Percentiles rank a stretch among this genome's conserved stretches.
Conservation (phyloP, 2,329 filamentous ascomycete genomes). For the Didymella pomorum region DNA sequence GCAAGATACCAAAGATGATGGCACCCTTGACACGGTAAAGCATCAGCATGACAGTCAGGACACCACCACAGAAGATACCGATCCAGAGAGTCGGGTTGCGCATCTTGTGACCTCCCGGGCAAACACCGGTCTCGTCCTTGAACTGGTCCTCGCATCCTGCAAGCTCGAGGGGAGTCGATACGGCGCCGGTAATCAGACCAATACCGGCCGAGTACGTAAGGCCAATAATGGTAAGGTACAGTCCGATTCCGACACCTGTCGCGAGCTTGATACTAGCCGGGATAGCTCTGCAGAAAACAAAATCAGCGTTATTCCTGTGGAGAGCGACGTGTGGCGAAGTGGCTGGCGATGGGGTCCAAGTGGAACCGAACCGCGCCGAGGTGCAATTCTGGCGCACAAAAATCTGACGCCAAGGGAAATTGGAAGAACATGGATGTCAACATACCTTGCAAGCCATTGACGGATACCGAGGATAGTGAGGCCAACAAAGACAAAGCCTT, state of each 20-base stretch:
- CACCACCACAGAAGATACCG: slow-evolving; percentile 84
- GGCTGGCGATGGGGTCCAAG: slow-evolving; percentile 17
- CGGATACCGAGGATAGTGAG: slow-evolving; percentile 77
- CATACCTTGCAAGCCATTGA: slow-evolving; percentile 66
- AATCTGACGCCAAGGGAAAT: slow-evolving; percentile 18
- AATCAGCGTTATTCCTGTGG: slow-evolving; percentile 67
- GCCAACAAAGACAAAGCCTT: slow-evolving; percentile 84
- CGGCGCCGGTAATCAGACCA: slow-evolving; percentile 75
- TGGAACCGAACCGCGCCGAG: slow-evolving; percentile 22
- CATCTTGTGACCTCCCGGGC: slow-evolving; percentile 75
- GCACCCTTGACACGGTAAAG: slow-evolving; percentile 88
- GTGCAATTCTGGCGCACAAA: slow-evolving; percentile 20
- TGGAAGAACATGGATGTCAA: slow-evolving; percentile 9
- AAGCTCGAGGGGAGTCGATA: slow-evolving; percentile 73
- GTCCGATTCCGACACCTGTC: slow-evolving; percentile 83
- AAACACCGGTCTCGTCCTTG: slow-evolving; percentile 58
- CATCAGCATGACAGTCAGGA: slow-evolving; percentile 81
- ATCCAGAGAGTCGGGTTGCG: slow-evolving; percentile 85
- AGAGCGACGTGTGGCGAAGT: slow-evolving; percentile 21
- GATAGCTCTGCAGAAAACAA: slow-evolving; percentile 65
- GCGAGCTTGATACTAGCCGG: slow-evolving; percentile 86
- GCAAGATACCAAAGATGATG: slow-evolving; percentile 81
- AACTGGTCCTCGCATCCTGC: slow-evolving; percentile 73
- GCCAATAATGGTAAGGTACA: slow-evolving; percentile 80
- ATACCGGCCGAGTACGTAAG: slow-evolving; percentile 84